phyloP scores from a whole-genome alignment of 1,139 yeast species.

The Entelexis paramagnoliae region DNA sequence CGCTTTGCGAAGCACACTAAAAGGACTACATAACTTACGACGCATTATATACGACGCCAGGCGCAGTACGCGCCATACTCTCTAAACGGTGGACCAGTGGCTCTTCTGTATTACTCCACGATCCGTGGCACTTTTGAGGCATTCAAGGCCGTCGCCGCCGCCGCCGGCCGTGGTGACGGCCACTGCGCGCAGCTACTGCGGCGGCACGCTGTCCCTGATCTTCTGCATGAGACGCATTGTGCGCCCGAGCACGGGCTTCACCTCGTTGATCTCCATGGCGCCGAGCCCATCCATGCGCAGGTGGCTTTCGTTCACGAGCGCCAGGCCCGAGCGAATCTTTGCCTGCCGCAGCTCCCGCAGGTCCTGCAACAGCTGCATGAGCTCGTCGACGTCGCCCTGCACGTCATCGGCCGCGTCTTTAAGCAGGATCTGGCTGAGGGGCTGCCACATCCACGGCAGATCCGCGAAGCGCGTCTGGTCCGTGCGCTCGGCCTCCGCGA shows the following conservation, averaged over 20 bases:
- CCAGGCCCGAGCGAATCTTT: constrained; percentile 70
- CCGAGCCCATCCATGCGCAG: constrained; percentile 77
- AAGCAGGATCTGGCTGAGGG: constrained; percentile 57
- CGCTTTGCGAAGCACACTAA: too few species aligned
- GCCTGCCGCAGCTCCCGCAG: constrained; percentile 71
- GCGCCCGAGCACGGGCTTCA: constrained; percentile 66
- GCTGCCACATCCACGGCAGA: constrained; percentile 85
- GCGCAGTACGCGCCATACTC: too few species aligned
- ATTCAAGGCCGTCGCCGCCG: too few species aligned
- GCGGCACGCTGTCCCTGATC: constrained; percentile 11
- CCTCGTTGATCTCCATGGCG: constrained; percentile 72
- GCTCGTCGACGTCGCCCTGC: constrained; percentile 50
- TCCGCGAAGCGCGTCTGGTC: constrained; percentile 49
- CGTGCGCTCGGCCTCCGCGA: constrained; percentile 58
- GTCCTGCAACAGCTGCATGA: constrained; percentile 68
- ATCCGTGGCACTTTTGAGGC: too few species aligned
- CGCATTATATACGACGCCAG: too few species aligned
- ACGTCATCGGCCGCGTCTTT: constrained; percentile 64
- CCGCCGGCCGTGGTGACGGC: too few species aligned
- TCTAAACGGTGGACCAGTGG: too few species aligned
- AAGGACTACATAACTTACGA: too few species aligned
- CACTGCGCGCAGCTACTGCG: background rate
- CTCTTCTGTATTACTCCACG: too few species aligned
- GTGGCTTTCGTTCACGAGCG: constrained; percentile 70
- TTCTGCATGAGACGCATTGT: constrained; percentile 63